Base-by-base conservation (phyloP, 2,329 filamentous ascomycete species). In the Neobulgaria alba region DNA sequence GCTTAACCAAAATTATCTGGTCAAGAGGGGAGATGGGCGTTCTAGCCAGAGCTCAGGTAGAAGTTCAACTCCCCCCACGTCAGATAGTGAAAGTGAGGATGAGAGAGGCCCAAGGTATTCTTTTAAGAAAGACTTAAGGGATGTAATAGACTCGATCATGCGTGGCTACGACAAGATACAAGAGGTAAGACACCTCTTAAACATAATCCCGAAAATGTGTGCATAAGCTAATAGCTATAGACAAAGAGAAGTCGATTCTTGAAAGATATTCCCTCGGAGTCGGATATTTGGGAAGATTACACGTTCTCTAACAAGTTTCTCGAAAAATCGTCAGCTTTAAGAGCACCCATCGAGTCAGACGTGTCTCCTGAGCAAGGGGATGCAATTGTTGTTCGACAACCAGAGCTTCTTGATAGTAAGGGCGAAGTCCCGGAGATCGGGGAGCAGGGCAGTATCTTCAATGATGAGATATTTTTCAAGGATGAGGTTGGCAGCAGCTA, bases 61-160 rank as follows among this genome's bases (percentile, higher is more conserved):
- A n/a, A n/a, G n/a, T n/a, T n/a, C n/a, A n/a, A n/a, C n/a, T n/a
- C n/a, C n/a, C n/a, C n/a, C n/a, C n/a, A n/a, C n/a, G n/a, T n/a
- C n/a, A n/a, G n/a, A n/a, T n/a, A n/a, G 12, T 26, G 23, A 12
- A 7, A 26, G 23, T 12, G 23, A 26, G 12, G 23, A 12, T 26
- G 23, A 7, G 12, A 12, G 20, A 5, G 29, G n/a, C 19, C 10
- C 14, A 10, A 19, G 34, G 10, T 16, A 33, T 8, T n/a, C 19
- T 5, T 47, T 41, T 14, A 34, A 33, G 19, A 30, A 10, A 14
- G 41, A 47, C 15, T 12, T 23, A 33, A 30, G 15, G 5, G 41
- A 46, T 23, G 37, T 33, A 1, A 42, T 39, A 41, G 42, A 45
- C 31, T 40, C 43, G 2, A 39, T 50, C 16, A 38, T 42, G n/a